phyloP scores from a whole-genome alignment of 1,139 yeast species.

The Candida sanyaensis region DNA sequence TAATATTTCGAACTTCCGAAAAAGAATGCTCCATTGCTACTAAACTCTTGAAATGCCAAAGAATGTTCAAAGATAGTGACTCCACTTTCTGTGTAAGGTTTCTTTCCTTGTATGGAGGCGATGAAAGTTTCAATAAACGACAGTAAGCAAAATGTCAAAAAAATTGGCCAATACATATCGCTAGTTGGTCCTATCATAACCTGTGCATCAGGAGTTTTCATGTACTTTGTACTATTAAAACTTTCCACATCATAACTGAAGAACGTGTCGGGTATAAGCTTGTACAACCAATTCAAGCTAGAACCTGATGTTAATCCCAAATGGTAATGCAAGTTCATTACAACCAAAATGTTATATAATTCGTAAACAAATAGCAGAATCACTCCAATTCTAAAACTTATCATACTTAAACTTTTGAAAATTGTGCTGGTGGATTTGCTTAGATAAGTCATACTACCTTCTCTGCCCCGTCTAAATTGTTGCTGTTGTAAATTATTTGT shows the following conservation, averaged over 20 bases:
- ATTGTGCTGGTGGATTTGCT: conserved; percentile 19
- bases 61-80: conserved; percentile 75
- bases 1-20: conserved; percentile 23
- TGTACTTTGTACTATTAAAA: conserved; percentile 28
- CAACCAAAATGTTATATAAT: conserved; percentile 36
- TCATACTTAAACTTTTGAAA: conserved; percentile 22
- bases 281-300: conserved; percentile 21
- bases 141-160: conserved; percentile 60
- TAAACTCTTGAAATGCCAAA: conserved; percentile 70
- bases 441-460: conserved; percentile 4
- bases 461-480: conserved; percentile 17
- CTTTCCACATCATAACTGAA: conserved; percentile 38
- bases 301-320: conserved; percentile 22
- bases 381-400: conserved; percentile 38
- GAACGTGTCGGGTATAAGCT: conserved; percentile 21
- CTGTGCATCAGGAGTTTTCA: conserved; percentile 33
- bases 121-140: conserved; percentile 72
- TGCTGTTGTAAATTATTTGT: conserved; percentile 39
- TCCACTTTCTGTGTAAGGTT: conserved; percentile 67
- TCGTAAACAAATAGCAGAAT: conserved; percentile 35
- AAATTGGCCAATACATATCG: conserved; percentile 64
- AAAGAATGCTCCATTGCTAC: conserved; percentile 39
- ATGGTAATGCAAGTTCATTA: conserved; percentile 30
- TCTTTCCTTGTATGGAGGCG: conserved; percentile 57
- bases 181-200: conserved; percentile 54